phyloP scores from a whole-genome alignment of 2,329 filamentous ascomycete genomes.

The Dissoconium aciculare region DNA sequence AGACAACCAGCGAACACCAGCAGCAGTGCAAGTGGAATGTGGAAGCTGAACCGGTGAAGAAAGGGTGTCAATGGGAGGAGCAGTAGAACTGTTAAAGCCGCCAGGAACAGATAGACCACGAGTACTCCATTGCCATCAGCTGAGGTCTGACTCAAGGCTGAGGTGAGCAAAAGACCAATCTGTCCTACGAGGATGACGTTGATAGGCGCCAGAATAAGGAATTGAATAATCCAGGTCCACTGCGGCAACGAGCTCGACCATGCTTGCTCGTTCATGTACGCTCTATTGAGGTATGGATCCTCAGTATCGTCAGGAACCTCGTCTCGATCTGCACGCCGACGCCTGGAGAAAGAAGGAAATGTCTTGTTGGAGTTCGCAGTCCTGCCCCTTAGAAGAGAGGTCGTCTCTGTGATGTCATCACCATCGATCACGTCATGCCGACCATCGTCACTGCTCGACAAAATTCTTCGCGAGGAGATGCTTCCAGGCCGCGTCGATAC shows the following conservation, averaged over 20 bases:
- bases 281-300: slow-evolving; percentile 18
- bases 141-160: slow-evolving; percentile 63
- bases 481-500: slow-evolving; percentile 17
- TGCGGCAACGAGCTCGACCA: slow-evolving; percentile 70
- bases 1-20: slow-evolving; percentile 59
- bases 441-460: slow-evolving; percentile 8
- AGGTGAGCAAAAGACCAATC: slow-evolving; percentile 55
- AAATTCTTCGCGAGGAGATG: slow-evolving; percentile 15
- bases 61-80: slow-evolving; percentile 69
- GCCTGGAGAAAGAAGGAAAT: slow-evolving; percentile 38
- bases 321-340: slow-evolving; percentile 27
- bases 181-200: slow-evolving; percentile 64
- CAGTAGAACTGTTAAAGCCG: slow-evolving; percentile 52
- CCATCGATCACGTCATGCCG: slow-evolving; percentile 8
- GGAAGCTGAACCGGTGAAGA: slow-evolving; percentile 70
- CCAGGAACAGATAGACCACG: slow-evolving; percentile 55
- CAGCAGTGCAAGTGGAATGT: slow-evolving; percentile 64
- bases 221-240: slow-evolving; percentile 80
- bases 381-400: slow-evolving; percentile 39
- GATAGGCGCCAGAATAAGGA: slow-evolving; percentile 65
- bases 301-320: slow-evolving; percentile 16
- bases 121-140: slow-evolving; percentile 65
- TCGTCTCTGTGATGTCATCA: slow-evolving; percentile 36
- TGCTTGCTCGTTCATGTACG: slow-evolving; percentile 59
- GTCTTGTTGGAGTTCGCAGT: slow-evolving; percentile 30